Percentiles rank a stretch among this genome's conserved stretches.
Evolutionary conservation across 495 filamentous ascomycete genomes (phyloP).

Genomic region (Lasiosphaeria miniovina): DNA sequence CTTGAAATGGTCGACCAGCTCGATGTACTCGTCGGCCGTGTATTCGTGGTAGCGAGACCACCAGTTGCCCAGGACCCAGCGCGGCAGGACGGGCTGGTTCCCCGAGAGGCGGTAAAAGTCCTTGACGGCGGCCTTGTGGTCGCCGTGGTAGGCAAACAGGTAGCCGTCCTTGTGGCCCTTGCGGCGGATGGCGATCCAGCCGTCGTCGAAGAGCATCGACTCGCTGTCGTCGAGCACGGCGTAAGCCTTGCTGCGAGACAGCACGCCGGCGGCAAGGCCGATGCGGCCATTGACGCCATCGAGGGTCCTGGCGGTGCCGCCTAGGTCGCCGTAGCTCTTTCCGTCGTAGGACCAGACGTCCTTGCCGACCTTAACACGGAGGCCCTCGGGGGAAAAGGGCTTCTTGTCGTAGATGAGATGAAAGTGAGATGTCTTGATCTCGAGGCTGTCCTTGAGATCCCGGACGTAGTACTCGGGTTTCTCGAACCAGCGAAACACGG

Average conservation of each 20-base stretch:
- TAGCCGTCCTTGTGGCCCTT: slow-evolving; percentile 54
- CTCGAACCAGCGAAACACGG: slow-evolving; percentile 48
- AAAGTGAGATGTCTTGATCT: slow-evolving; percentile 50
- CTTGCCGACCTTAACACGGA: slow-evolving; percentile 36
- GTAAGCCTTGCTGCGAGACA: slow-evolving; percentile 44
- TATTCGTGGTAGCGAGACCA: slow-evolving; percentile 60
- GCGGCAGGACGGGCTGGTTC: slow-evolving; percentile 51
- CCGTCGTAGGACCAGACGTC: slow-evolving; percentile 48
- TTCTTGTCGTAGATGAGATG: slow-evolving; percentile 53
- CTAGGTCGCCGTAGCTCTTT: slow-evolving; percentile 41
- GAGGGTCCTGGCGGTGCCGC: slow-evolving; percentile 54
- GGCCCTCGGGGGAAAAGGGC: slow-evolving; percentile 43
- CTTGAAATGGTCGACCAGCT: slow-evolving; percentile 49
- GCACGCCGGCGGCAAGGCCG: slow-evolving; percentile 45
- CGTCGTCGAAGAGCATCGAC: slow-evolving; percentile 57
- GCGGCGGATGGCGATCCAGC: slow-evolving; percentile 43
- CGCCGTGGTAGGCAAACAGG: slow-evolving; percentile 54
- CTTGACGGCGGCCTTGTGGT: slow-evolving; percentile 52
- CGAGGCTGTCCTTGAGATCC: slow-evolving; percentile 35
- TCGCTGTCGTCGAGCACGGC: slow-evolving; percentile 51
- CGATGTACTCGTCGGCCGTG: slow-evolving; percentile 47
- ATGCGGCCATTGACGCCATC: slow-evolving; percentile 51
- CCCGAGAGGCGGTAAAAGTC: slow-evolving; percentile 56
- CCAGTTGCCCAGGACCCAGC: slow-evolving; percentile 61
- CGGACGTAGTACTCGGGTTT: slow-evolving; percentile 46